These are phyloP conservation scores for Sclerotinia subarctica DNA, from an alignment of 2,329 filamentous ascomycete genomes.

Conservation along the genomic window DNA sequence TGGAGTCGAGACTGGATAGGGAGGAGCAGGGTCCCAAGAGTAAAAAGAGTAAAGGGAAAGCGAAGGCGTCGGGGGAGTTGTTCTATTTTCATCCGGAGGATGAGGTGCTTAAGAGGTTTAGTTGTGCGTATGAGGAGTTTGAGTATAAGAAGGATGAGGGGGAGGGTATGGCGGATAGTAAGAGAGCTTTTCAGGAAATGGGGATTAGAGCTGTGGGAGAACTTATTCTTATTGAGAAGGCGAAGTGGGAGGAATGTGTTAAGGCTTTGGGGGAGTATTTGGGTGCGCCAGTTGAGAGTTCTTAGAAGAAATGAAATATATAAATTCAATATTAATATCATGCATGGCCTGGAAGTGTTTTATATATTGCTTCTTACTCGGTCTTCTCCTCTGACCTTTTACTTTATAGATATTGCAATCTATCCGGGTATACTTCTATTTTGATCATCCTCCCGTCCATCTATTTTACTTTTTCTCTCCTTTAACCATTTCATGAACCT, in stretches of 20 bases:
- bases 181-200: constrained; percentile 89
- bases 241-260: constrained; percentile 71
- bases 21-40: constrained; percentile 55
- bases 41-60: constrained; percentile 65
- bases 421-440: constrained; percentile 1
- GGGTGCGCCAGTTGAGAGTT: constrained; percentile 43
- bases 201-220: constrained; percentile 82
- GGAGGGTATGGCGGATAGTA: constrained; percentile 82
- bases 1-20: constrained; percentile 74
- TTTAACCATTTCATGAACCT: too few relatives aligned
- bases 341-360: not conserved
- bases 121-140: constrained; percentile 66
- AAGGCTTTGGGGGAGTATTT: constrained; percentile 75
- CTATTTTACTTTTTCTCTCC: too few relatives aligned
- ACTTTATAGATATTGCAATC: too few relatives aligned
- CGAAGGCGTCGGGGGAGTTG: constrained; percentile 47
- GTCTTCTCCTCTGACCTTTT: not conserved
- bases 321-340: constrained; percentile 18
- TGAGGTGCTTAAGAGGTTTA: constrained; percentile 78
- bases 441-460: not conserved
- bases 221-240: constrained; percentile 80
- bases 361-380: not conserved
- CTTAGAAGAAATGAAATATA: constrained; percentile 14
- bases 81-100: constrained; percentile 98
- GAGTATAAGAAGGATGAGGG: constrained; percentile 75